Percentiles rank a stretch among this genome's conserved stretches.
Evolutionary conservation across 2,329 filamentous ascomycete species (phyloP).

Genomic region (Spiromastix sp.): DNA sequence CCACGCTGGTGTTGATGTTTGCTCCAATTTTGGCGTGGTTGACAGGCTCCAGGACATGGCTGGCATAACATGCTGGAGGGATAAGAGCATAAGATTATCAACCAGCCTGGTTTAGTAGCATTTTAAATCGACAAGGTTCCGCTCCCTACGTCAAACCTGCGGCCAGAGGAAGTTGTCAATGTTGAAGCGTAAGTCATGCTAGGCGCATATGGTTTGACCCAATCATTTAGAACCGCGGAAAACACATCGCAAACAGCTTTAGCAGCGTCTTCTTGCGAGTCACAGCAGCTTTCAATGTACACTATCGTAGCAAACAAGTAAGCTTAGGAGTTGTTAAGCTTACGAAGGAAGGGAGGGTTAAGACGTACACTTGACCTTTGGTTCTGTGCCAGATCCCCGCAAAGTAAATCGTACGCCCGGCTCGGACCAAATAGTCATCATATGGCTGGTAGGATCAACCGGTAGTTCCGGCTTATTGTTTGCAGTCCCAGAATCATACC

Average conservation of each 20-base stretch:
- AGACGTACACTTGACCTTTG: constrained; percentile 51
- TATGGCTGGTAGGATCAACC: constrained; percentile 47
- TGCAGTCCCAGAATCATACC: constrained; percentile 46
- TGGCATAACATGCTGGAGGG: too few relatives aligned
- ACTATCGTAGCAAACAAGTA: constrained; percentile 17
- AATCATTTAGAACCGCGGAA: constrained; percentile 26
- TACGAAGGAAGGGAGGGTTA: background rate
- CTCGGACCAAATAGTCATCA: constrained; percentile 52
- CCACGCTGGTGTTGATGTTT: too few relatives aligned
- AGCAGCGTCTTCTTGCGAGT: constrained; percentile 25
- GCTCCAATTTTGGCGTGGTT: too few relatives aligned
- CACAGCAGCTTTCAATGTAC: constrained; percentile 33
- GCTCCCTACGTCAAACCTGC: too few relatives aligned
- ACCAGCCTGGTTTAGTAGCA: too few relatives aligned
- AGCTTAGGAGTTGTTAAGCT: background rate
- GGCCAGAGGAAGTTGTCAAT: constrained; percentile 29
- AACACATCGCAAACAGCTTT: constrained; percentile 28
- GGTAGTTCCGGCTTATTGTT: constrained; percentile 46
- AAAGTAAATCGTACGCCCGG: constrained; percentile 47
- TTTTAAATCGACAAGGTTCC: too few relatives aligned
- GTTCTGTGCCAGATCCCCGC: constrained; percentile 53
- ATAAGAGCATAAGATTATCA: too few relatives aligned
- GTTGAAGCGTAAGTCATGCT: constrained; percentile 26
- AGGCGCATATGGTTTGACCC: constrained; percentile 28
- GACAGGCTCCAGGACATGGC: too few relatives aligned